Evolutionary conservation across 2,329 filamentous ascomycete species (phyloP).

Genomic region (Aureobasidium lini): DNA sequence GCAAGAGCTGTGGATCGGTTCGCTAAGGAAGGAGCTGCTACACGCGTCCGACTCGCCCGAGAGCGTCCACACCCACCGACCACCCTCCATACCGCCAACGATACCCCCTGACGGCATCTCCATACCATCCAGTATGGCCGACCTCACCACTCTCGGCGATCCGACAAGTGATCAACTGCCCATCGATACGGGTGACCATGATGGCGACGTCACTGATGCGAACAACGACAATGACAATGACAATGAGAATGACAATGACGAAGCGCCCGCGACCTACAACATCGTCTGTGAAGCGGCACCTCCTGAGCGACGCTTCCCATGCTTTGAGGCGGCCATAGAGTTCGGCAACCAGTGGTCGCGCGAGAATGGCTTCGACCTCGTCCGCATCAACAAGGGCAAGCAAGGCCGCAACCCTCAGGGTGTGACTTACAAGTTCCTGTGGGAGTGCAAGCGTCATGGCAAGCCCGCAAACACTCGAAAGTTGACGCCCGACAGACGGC

Average conservation of each 20-base stretch:
- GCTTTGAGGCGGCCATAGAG: constrained; percentile 9
- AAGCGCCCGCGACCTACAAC: not conserved
- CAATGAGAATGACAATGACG: not conserved
- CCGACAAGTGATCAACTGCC: not conserved
- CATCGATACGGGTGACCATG: not conserved
- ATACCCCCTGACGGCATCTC: not conserved
- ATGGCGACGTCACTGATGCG: not conserved
- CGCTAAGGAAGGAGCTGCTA: constrained; percentile 6
- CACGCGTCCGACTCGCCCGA: not conserved
- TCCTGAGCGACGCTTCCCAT: constrained; percentile 5
- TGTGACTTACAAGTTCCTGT: constrained; percentile 12
- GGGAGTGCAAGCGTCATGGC: constrained; percentile 13
- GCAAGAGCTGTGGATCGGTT: not conserved
- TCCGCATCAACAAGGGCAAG: constrained; percentile 13
- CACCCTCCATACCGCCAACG: not conserved
- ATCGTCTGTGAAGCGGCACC: constrained; percentile 8
- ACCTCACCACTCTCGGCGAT: not conserved
- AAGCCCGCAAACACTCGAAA: constrained; percentile 11
- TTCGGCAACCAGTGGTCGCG: constrained; percentile 11
- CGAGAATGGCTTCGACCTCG: constrained; percentile 10
- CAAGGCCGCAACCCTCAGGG: constrained; percentile 11
- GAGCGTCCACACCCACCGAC: not conserved
- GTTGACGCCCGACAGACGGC: not conserved
- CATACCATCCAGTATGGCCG: not conserved
- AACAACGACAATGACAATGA: not conserved